Percentiles rank a stretch among this genome's conserved stretches.
These are phyloP conservation scores for Phytophthora meadii DNA, from an alignment of 352 stramenopile genomes.

Conservation along the genomic window DNA sequence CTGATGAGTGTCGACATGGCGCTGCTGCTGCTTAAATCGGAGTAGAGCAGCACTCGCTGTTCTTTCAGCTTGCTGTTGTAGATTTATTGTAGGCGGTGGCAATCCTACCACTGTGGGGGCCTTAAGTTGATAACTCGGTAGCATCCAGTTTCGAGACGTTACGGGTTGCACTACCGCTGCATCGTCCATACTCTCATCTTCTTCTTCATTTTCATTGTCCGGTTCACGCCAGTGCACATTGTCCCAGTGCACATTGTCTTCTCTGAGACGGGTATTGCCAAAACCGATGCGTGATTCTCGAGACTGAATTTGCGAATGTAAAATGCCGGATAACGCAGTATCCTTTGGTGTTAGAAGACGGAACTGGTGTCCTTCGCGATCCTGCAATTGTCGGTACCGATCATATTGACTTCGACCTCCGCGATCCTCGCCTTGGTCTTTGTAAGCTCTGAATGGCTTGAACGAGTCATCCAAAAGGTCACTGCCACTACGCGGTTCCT, in stretches of 20 bases:
- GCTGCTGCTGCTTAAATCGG: no score
- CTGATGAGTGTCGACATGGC: no score
- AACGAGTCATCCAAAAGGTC: slow-evolving; percentile 7
- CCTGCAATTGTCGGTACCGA: slow-evolving; percentile 31
- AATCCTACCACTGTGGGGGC: no score
- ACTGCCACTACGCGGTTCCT: background rate
- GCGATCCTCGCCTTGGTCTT: background rate
- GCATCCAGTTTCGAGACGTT: no score
- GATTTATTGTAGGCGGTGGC: no score
- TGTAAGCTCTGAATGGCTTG: background rate
- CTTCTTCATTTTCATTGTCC: no score
- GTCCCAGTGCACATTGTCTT: no score
- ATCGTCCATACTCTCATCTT: no score
- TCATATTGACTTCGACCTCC: background rate
- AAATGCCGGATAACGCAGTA: slow-evolving; percentile 3
- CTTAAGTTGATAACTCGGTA: no score
- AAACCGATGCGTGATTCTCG: slow-evolving; percentile 30
- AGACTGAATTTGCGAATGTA: slow-evolving; percentile 5
- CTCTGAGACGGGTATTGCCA: slow-evolving; percentile 15
- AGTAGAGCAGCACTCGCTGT: no score
- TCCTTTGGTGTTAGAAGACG: slow-evolving; percentile 24
- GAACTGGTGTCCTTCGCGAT: slow-evolving; percentile 28
- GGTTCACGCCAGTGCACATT: background rate
- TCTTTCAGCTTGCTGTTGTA: no score
- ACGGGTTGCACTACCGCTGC: no score